These are phyloP conservation scores for Nepenthes gracilis DNA, from an alignment of 148 eudicot species.

Conservation along the genomic window DNA sequence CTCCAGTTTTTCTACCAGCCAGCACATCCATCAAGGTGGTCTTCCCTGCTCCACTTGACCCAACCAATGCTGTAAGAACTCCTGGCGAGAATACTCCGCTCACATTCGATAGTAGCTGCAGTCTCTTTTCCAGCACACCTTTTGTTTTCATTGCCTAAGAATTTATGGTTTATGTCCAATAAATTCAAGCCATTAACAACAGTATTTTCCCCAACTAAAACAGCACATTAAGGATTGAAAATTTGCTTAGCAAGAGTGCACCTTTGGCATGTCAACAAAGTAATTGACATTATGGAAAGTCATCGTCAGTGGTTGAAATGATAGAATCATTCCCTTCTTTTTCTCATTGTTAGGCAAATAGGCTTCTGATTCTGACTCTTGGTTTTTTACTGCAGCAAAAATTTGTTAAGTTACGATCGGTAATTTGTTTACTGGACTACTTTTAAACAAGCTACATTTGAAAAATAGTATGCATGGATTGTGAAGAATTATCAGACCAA, in stretches of 20 bases:
- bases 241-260: slow-evolving; percentile 10
- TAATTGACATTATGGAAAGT: slow-evolving; percentile 78
- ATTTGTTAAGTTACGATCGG: not conserved
- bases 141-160: slow-evolving; percentile 59
- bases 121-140: slow-evolving; percentile 53
- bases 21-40: slow-evolving; percentile 96
- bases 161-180: not conserved
- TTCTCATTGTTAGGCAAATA: slow-evolving; percentile 10
- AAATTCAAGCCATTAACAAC: not conserved
- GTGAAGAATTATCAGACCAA: slow-evolving; percentile 1
- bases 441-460: too few relatives aligned
- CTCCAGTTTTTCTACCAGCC: slow-evolving; percentile 93
- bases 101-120: slow-evolving; percentile 68
- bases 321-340: slow-evolving; percentile 87
- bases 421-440: not conserved
- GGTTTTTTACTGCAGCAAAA: not conserved
- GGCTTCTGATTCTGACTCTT: not conserved
- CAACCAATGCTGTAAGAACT: slow-evolving; percentile 81
- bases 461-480: not conserved
- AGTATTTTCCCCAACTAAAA: not conserved
- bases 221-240: not conserved
- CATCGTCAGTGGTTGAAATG: slow-evolving; percentile 79
- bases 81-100: slow-evolving; percentile 91
- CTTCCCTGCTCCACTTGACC: slow-evolving; percentile 95
- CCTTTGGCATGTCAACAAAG: slow-evolving; percentile 95